phyloP scores from a whole-genome alignment of 2,329 filamentous ascomycete genomes.

The Xylariales sp. region DNA sequence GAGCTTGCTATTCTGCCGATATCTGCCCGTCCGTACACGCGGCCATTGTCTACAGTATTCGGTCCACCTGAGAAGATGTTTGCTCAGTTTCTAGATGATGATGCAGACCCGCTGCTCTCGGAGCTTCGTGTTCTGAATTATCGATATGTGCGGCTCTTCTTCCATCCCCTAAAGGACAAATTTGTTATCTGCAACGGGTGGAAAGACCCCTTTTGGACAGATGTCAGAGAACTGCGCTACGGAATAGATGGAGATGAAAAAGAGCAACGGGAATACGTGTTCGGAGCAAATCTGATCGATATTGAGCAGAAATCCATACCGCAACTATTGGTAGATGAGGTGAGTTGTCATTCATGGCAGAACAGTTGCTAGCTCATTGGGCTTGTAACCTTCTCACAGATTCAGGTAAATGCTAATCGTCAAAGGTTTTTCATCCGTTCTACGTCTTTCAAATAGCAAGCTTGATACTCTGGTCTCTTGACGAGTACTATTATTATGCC shows the following conservation, averaged over 20 bases:
- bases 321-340: constrained; percentile 85
- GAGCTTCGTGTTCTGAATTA: constrained; percentile 80
- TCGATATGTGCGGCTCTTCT: constrained; percentile 90
- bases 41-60: constrained; percentile 59
- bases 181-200: constrained; percentile 84
- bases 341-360: too few species aligned
- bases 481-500: constrained; percentile 98
- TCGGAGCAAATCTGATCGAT: constrained; percentile 86
- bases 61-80: constrained; percentile 60
- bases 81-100: constrained; percentile 52
- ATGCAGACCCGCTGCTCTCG: constrained; percentile 73
- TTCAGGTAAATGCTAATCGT: too few species aligned
- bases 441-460: constrained; percentile 98
- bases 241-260: constrained; percentile 90
- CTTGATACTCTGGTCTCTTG: constrained; percentile 87
- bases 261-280: constrained; percentile 75
- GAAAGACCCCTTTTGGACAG: constrained; percentile 89
- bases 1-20: constrained; percentile 79
- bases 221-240: constrained; percentile 66
- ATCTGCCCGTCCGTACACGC: constrained; percentile 47
- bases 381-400: too few species aligned
- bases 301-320: constrained; percentile 84
- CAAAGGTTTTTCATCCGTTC: constrained; percentile 92
- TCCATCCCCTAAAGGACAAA: constrained; percentile 82
- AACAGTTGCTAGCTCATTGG: constrained; percentile 5